phyloP scores from a whole-genome alignment of 352 stramenopile species.

The Pythium chondricola region DNA sequence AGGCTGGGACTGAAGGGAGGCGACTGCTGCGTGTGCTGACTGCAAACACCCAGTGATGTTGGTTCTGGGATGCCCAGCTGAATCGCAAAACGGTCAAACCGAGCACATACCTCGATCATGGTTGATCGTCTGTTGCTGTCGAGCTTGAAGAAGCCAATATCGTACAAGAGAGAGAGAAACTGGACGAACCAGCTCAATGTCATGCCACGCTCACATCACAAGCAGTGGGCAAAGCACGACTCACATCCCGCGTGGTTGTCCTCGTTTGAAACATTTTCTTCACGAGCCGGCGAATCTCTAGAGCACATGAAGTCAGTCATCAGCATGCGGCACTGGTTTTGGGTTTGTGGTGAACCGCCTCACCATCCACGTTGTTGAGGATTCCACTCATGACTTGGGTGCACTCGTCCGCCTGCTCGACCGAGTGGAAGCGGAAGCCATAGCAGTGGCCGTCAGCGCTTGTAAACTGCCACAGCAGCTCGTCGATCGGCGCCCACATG shows the following conservation, averaged over 20 bases:
- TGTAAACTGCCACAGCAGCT: constrained; percentile 35
- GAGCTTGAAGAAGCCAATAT: constrained; percentile 24
- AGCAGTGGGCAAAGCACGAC: no score
- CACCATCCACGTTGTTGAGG: constrained; percentile 38
- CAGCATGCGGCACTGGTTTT: background rate
- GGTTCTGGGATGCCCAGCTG: no score
- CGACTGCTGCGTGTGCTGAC: constrained; percentile 22
- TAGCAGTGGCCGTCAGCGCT: constrained; percentile 31
- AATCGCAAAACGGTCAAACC: no score
- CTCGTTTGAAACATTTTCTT: constrained; percentile 26
- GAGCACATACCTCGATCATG: constrained; percentile 23
- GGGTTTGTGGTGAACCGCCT: background rate
- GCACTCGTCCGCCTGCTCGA: constrained; percentile 36
- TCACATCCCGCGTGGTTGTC: constrained; percentile 18
- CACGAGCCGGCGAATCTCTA: constrained; percentile 21
- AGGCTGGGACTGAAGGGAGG: constrained; percentile 11
- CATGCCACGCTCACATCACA: background rate
- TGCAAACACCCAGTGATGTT: background rate
- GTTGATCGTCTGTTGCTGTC: constrained; percentile 15
- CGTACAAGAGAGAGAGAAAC: constrained; percentile 21
- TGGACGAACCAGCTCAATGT: background rate
- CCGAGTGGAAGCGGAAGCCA: constrained; percentile 41
- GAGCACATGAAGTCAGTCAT: background rate
- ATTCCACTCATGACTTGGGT: constrained; percentile 40
- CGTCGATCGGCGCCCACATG: constrained; percentile 33